phyloP scores from a whole-genome alignment of 176 grass and related monocot species.

The Musa acuminata region DNA sequence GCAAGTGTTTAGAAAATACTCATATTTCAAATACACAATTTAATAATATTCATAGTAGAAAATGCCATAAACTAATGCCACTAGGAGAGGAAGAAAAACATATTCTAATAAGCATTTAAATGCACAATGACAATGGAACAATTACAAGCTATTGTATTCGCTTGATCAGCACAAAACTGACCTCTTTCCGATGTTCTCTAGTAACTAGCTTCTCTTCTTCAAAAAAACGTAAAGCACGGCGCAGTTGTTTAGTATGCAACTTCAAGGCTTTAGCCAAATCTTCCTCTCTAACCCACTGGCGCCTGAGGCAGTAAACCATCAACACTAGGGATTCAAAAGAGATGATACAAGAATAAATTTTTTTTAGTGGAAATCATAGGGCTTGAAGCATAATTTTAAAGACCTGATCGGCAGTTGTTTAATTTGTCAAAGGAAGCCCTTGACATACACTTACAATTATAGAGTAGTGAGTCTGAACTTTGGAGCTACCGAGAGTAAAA shows the following conservation, averaged over 20 bases:
- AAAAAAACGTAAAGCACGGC: slow-evolving; percentile 80
- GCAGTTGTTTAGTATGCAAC: slow-evolving; percentile 82
- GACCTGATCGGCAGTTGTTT: too few relatives aligned
- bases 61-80: neutral
- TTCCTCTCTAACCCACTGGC: slow-evolving; percentile 91
- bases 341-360: neutral
- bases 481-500: neutral
- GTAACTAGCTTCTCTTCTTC: slow-evolving; percentile 94
- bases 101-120: neutral
- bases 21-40: neutral
- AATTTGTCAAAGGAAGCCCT: neutral
- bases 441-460: neutral
- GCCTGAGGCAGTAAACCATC: slow-evolving; percentile 32
- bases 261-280: slow-evolving; percentile 90
- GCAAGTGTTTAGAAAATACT: neutral
- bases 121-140: neutral
- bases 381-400: too few relatives aligned
- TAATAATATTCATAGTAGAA: neutral
- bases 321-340: neutral
- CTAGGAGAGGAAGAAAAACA: neutral
- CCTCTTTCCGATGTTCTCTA: slow-evolving; percentile 95
- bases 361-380: too few relatives aligned
- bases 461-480: neutral
- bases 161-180: slow-evolving; percentile 22
- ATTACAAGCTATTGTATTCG: neutral